Conservation (phyloP, 2,329 filamentous ascomycete species). For the Botrytis cinerea region DNA sequence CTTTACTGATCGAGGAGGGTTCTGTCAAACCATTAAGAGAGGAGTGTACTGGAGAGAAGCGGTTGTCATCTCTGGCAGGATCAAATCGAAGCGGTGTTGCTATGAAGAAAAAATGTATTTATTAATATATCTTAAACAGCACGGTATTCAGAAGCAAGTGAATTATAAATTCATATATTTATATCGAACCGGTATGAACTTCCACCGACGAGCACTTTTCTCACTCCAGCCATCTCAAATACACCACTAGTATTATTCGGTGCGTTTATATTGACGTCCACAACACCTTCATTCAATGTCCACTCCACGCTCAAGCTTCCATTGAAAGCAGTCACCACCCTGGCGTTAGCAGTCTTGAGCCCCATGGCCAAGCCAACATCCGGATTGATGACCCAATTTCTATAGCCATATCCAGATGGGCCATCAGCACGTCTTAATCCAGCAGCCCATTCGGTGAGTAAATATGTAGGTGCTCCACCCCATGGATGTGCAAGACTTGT, state of each 20-base stretch:
- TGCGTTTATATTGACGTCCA: neutral
- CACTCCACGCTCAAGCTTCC: neutral
- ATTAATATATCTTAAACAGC: neutral
- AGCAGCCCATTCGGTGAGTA: conserved; percentile 36
- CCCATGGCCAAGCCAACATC: neutral
- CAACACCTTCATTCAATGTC: neutral
- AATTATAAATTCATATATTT: neutral
- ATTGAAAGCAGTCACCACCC: neutral
- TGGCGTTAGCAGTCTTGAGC: neutral
- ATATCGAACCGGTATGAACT: neutral
- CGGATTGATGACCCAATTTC: neutral
- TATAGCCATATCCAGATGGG: neutral
- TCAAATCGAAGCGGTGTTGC: neutral
- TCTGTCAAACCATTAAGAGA: neutral
- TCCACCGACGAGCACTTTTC: neutral
- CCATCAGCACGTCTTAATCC: neutral
- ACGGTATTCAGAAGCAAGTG: neutral
- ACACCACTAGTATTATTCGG: neutral
- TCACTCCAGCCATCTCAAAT: neutral
- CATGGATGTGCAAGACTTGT: conserved; percentile 49
- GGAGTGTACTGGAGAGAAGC: neutral
- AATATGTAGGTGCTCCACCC: conserved; percentile 49
- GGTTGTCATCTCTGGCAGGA: neutral
- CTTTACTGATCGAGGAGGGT: neutral
- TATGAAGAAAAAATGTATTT: neutral